Evolutionary conservation across 768 basidiomycete species (phyloP), one percentile per base, ranked within the genome.

Genomic region (Pulveroboletus frians): DNA sequence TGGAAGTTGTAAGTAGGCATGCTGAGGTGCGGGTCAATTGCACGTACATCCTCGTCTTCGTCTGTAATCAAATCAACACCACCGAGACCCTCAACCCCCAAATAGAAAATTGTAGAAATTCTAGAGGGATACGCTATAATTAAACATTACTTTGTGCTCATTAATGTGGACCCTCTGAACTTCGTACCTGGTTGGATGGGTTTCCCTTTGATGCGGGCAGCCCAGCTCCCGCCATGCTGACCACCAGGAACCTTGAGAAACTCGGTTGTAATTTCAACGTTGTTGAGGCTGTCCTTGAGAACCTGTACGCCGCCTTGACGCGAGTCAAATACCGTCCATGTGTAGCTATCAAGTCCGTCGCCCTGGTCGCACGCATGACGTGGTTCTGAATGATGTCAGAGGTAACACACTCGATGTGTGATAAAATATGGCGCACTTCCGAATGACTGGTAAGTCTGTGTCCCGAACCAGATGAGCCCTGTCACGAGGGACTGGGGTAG

Each of bases 391-490:
- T 14, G 27, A 52, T 46, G 43, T 49, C 42, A 55, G 43, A 6
- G 15, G 7, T 14, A 31, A 32, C 18, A 41, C 29, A 37, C 30
- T 47, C 23, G 17, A 43, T 14, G 42, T 46, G 48, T 23, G 50
- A 18, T 9, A 14, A 31, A 21, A 31, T 45, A 57, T n/a, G 34
- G 72, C 85, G 66, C 52, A 84, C 87, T 76, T 52, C 70, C 64
- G 49, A 83, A 69, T 54, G 89, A 85, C 61, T 83, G 75, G 62
- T 81, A 96, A 69, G 95, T 79, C 34, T 90, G 83, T 8, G 89
- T 84, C 27, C 93, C 90, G 64, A 90, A 92, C 94, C 94, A 97
- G 68, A 95, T 80, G 30, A 98, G 78, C 11, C 94, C 94, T 3
- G 88, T 91, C 83, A 93, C 79, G 23, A 97, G 76, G n/a, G 89